phyloP scores from a whole-genome alignment of 305 asterid genomes.

The Fraxinus floribunda region DNA sequence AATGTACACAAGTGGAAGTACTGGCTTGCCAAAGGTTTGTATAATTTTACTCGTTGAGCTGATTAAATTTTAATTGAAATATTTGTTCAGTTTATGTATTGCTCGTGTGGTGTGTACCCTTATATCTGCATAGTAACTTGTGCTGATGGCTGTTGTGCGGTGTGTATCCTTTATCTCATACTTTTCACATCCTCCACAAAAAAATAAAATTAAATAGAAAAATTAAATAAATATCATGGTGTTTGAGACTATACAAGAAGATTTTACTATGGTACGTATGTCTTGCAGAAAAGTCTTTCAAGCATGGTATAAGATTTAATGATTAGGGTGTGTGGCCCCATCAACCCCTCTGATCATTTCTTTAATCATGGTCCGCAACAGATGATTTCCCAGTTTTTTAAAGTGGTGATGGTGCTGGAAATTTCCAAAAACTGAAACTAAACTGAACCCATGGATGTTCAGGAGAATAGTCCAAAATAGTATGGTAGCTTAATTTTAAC shows the following conservation, averaged over 20 bases:
- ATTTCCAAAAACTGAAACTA: background rate
- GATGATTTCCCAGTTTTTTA: background rate
- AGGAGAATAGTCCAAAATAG: background rate
- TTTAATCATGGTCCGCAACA: background rate
- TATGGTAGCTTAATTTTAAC: background rate
- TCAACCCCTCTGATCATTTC: background rate
- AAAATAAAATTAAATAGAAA: no score
- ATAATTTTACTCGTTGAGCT: constrained; percentile 5
- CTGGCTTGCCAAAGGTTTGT: constrained; percentile 96
- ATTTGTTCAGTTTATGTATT: background rate
- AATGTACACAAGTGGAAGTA: constrained; percentile 99
- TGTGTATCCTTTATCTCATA: background rate
- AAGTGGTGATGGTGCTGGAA: background rate
- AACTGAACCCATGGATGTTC: background rate
- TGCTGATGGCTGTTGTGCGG: background rate
- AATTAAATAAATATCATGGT: background rate
- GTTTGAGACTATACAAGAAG: background rate
- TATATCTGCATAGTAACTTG: background rate
- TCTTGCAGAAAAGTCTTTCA: background rate
- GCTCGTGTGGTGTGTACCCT: constrained; percentile 56
- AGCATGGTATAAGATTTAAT: background rate
- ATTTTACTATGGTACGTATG: background rate
- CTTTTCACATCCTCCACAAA: background rate
- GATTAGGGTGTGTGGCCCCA: background rate
- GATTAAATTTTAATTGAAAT: background rate